Evolutionary conservation across 768 basidiomycete genomes (phyloP), one percentile per base, ranked within the genome.

Genomic region (Zangia roseola): DNA sequence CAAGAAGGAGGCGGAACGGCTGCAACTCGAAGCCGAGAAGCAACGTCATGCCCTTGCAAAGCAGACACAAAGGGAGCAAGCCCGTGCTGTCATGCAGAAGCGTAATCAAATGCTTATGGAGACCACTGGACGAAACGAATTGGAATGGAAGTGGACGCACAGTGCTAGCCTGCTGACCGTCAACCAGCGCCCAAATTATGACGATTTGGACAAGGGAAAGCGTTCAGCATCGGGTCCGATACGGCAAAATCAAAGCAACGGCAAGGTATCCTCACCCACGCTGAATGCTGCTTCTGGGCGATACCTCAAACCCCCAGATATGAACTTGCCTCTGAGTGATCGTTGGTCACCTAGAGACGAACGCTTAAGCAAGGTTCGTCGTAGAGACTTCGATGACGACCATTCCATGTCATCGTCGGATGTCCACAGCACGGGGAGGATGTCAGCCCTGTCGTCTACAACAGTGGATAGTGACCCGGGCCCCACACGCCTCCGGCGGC

Each of bases 391-490:
- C 56, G 92, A 94, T 69, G 92, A 93, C 62, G 91, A 92, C 60
- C 90, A 88, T 62, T 94, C 92, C 25, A 88, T 91, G 80, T 91
- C 90, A 45, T 91, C 88, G 24, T 91, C 88, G 40, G 92, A 93
- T 57, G 74, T 93, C 25, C 86, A 86, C 56, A 88, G 83, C 63
- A 72, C 82, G 45, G 79, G 84, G 35, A 82, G 82, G 47, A 79
- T 86, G 74, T 91, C 89, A 6, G 79, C 82, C 28, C 81, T 88
- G 58, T 93, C 90, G 17, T 88, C 88, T 60, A 81, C 84, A 21
- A 88, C 91, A 5, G 87, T 89, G 44, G 89, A 91, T 62, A 90
- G 88, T 56, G 91, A 93, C 62, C 90, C 91, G 41, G 90, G 91
- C 0, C 90, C 89, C 8, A 71, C 79, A 40, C 78, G 83, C 51